Evolutionary conservation across 192 early-diverging fungal genomes (phyloP).

Genomic region (Neocallimastix lanati): DNA sequence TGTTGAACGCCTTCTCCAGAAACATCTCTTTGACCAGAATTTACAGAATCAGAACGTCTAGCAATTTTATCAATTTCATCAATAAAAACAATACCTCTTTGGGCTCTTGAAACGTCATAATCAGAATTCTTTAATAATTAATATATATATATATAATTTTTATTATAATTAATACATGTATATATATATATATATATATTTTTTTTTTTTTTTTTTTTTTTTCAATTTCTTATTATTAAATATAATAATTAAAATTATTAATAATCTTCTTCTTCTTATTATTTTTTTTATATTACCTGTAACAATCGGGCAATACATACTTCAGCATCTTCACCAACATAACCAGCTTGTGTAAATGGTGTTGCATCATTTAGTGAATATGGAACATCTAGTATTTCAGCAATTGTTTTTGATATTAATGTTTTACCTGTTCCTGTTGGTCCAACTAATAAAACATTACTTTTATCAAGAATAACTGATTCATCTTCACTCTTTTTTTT

Average conservation of each 20-base stretch:
- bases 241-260: no score
- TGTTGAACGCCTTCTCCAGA: constrained; percentile 87
- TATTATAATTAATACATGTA: no score
- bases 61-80: constrained; percentile 89
- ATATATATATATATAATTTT: no score
- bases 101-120: constrained; percentile 66
- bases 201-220: no score
- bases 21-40: constrained; percentile 38
- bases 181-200: no score
- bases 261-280: no score
- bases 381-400: constrained; percentile 65
- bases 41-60: constrained; percentile 43
- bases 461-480: constrained; percentile 52
- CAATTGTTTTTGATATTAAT: constrained; percentile 58
- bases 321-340: constrained; percentile 84
- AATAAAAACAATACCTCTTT: constrained; percentile 77
- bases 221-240: no score
- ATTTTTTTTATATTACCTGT: constrained; percentile 34
- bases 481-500: not conserved
- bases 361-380: constrained; percentile 82
- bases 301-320: constrained; percentile 62
- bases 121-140: constrained; percentile 39
- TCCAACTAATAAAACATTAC: constrained; percentile 70
- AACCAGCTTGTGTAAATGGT: constrained; percentile 78
- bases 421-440: constrained; percentile 82